These are phyloP conservation scores for Nitzschia sp. DNA, from an alignment of 108 stramenopile genomes.

Conservation along the genomic window DNA sequence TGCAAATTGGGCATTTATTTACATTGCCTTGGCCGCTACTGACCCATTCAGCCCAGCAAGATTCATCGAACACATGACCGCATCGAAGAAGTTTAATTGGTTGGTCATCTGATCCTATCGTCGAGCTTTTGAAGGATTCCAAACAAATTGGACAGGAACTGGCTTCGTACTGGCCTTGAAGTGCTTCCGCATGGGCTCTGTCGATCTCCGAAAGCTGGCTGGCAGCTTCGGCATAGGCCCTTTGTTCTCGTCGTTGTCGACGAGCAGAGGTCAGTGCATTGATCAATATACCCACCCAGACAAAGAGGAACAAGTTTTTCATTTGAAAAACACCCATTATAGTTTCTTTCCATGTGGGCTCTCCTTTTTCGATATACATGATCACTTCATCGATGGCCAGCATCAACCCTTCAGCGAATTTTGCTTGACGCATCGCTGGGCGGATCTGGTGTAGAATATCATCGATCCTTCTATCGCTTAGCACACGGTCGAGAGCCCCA, in stretches of 20 bases:
- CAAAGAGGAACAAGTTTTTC: constrained; percentile 2
- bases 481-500: constrained; percentile 29
- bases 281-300: constrained; percentile 17
- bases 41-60: constrained; percentile 62
- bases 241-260: constrained; percentile 4
- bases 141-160: constrained; percentile 69
- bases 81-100: constrained; percentile 61
- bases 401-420: constrained; percentile 39
- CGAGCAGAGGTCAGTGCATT: constrained; percentile 6
- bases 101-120: constrained; percentile 51
- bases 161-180: constrained; percentile 48
- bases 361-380: constrained; percentile 33
- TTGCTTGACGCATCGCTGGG: constrained; percentile 32
- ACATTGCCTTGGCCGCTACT: constrained; percentile 35
- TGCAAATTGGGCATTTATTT: constrained; percentile 55
- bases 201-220: constrained; percentile 51
- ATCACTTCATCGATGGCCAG: constrained; percentile 23
- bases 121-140: constrained; percentile 40
- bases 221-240: constrained; percentile 39
- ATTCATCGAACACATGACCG: constrained; percentile 68
- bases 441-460: constrained; percentile 34
- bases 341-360: constrained; percentile 34
- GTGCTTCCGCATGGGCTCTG: constrained; percentile 45
- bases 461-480: constrained; percentile 43
- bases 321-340: not conserved